These are phyloP conservation scores for Sicyos baderoa DNA, from an alignment of 306 rosid species.

Conservation along the genomic window DNA sequence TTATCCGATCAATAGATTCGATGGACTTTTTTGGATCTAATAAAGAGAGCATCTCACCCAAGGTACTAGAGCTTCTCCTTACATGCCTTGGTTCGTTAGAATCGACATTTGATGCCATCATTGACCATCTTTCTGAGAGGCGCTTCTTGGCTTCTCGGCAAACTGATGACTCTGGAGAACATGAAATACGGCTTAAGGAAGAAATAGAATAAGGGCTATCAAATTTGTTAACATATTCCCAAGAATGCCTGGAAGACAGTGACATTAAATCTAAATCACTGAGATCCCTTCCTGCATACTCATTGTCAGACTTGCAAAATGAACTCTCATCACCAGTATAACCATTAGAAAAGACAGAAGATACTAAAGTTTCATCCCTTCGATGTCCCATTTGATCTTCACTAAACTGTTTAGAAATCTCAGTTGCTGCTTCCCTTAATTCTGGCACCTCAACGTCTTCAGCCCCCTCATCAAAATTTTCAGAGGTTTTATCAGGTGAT, in stretches of 20 bases:
- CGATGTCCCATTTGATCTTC: constrained; percentile 44
- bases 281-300: constrained; percentile 51
- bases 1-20: constrained; percentile 32
- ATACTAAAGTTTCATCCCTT: constrained; percentile 48
- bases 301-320: constrained; percentile 58
- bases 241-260: constrained; percentile 65
- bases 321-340: constrained; percentile 78
- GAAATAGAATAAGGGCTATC: constrained; percentile 62
- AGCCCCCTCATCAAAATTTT: constrained; percentile 35
- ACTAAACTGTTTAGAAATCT: constrained; percentile 42
- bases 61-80: constrained; percentile 58
- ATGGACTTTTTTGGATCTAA: constrained; percentile 48
- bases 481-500: constrained; percentile 38
- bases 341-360: constrained; percentile 67
- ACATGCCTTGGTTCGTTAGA: constrained; percentile 48
- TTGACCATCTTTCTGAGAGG: constrained; percentile 86
- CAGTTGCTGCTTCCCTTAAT: constrained; percentile 44
- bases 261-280: constrained; percentile 77
- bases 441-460: constrained; percentile 42
- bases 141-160: constrained; percentile 96
- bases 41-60: constrained; percentile 95
- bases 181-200: constrained; percentile 60
- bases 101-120: constrained; percentile 50
- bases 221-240: constrained; percentile 56
- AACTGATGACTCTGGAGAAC: constrained; percentile 89